These are phyloP conservation scores for Hypholoma sublateritium DNA, from an alignment of 768 basidiomycete species.

Conservation along the genomic window DNA sequence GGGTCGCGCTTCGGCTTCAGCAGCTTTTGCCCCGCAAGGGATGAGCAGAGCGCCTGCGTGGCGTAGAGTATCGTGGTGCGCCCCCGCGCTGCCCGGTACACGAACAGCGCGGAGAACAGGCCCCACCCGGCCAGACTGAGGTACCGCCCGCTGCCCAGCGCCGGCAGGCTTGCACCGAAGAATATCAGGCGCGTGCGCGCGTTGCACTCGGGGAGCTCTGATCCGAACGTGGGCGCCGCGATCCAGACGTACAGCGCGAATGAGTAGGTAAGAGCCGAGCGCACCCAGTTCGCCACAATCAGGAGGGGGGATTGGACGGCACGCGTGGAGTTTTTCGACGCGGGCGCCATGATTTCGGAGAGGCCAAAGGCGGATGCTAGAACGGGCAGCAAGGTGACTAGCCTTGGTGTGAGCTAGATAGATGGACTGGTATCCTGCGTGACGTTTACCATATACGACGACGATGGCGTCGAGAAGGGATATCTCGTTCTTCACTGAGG, in stretches of 20 bases:
- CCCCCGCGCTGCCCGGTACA: constrained; percentile 17
- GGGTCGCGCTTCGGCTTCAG: constrained; percentile 19
- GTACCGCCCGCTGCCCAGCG: constrained; percentile 19
- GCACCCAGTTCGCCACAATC: constrained; percentile 26
- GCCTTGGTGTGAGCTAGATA: background rate
- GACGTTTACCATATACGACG: constrained; percentile 21
- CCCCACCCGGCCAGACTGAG: constrained; percentile 22
- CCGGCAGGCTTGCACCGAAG: constrained; percentile 25
- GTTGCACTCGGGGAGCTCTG: constrained; percentile 19
- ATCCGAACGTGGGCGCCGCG: constrained; percentile 22
- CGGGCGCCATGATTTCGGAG: constrained; percentile 16
- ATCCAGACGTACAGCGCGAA: constrained; percentile 28
- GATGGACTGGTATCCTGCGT: background rate
- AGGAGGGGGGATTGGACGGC: constrained; percentile 24
- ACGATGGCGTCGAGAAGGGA: constrained; percentile 26
- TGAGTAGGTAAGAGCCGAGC: constrained; percentile 24
- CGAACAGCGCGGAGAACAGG: constrained; percentile 17
- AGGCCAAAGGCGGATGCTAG: constrained; percentile 25
- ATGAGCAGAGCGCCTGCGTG: constrained; percentile 17
- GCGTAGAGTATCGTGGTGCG: constrained; percentile 17
- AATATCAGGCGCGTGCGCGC: constrained; percentile 22
- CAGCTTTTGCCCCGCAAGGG: constrained; percentile 16
- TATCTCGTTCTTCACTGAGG: constrained; percentile 15
- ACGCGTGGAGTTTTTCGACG: constrained; percentile 17
- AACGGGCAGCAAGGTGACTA: constrained; percentile 23